A percentile compares a stretch with the other conserved stretches of the same genome.
Conservation (phyloP, 208 protist species). For the Tritrichomonas foetus region DNA sequence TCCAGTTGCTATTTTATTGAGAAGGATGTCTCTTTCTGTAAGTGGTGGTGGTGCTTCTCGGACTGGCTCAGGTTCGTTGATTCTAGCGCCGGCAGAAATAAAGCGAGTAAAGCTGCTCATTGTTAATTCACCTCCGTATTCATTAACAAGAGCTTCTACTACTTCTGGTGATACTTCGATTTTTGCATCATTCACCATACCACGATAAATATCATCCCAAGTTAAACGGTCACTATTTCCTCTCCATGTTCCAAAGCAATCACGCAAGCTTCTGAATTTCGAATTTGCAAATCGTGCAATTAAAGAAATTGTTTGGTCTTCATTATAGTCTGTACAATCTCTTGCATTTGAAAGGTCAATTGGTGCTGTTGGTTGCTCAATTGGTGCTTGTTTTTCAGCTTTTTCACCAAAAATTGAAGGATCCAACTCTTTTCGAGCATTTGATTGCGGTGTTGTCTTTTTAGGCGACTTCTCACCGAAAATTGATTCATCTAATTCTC, state of each 20-base stretch:
- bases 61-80: not conserved
- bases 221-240: not conserved
- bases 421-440: not conserved
- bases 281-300: not conserved
- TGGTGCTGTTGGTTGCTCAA: not conserved
- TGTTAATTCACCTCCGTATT: not conserved
- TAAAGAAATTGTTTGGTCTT: not conserved
- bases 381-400: not conserved
- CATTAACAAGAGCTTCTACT: not conserved
- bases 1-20: not conserved
- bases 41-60: not conserved
- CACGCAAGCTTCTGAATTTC: not conserved
- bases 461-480: not conserved
- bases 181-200: not conserved
- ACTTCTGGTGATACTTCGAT: not conserved
- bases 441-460: not conserved
- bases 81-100: not conserved
- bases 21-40: not conserved
- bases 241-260: not conserved
- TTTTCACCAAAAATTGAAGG: constrained; percentile 33
- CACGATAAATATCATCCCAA: not conserved
- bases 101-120: not conserved
- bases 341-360: not conserved
- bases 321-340: not conserved
- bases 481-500: not conserved